A percentile compares a stretch with the other conserved stretches of the same genome.
Conservation (phyloP, 371 early-diverging fungal species). For the Entomophthora muscae region DNA sequence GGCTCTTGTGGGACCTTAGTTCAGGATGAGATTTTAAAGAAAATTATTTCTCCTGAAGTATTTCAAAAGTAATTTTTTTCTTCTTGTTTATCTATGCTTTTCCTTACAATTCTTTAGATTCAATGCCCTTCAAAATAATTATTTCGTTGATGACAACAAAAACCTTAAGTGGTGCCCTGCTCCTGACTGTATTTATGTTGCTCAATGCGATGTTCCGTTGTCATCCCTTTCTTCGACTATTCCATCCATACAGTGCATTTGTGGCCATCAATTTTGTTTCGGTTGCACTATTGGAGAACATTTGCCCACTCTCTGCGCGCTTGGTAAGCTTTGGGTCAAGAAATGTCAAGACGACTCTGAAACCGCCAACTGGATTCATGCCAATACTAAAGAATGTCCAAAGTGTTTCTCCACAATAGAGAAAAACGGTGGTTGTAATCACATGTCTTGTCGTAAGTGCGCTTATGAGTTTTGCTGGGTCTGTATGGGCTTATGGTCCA, state of each 20-base stretch:
- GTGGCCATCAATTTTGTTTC: slow-evolving; percentile 79
- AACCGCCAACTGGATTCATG: slow-evolving; percentile 92
- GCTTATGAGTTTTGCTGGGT: slow-evolving; percentile 81
- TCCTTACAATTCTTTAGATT: slow-evolving; percentile 1
- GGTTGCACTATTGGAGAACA: slow-evolving; percentile 83
- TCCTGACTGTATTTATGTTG: slow-evolving; percentile 84
- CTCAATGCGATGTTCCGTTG: slow-evolving; percentile 66
- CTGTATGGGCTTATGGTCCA: slow-evolving; percentile 76
- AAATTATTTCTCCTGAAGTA: slow-evolving; percentile 28
- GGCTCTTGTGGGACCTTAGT: slow-evolving; percentile 64
- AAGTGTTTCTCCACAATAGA: slow-evolving; percentile 89
- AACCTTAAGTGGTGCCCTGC: slow-evolving; percentile 86
- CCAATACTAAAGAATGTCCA: slow-evolving; percentile 91
- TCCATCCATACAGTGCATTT: slow-evolving; percentile 72
- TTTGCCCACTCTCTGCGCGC: slow-evolving; percentile 73
- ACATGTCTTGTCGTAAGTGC: slow-evolving; percentile 84
- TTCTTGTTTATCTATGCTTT: neutral
- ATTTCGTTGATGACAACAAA: slow-evolving; percentile 75
- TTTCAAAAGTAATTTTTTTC: slow-evolving; percentile 29
- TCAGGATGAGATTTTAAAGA: slow-evolving; percentile 55
- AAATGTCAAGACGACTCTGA: slow-evolving; percentile 96
- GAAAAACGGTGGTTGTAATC: slow-evolving; percentile 94
- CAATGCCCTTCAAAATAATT: slow-evolving; percentile 15
- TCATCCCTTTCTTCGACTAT: slow-evolving; percentile 51
- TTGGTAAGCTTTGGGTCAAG: slow-evolving; percentile 78